Evolutionary conservation across 2,329 filamentous ascomycete species (phyloP), one percentile per base, ranked within the genome.

Genomic region (Emydomyces testavorans): DNA sequence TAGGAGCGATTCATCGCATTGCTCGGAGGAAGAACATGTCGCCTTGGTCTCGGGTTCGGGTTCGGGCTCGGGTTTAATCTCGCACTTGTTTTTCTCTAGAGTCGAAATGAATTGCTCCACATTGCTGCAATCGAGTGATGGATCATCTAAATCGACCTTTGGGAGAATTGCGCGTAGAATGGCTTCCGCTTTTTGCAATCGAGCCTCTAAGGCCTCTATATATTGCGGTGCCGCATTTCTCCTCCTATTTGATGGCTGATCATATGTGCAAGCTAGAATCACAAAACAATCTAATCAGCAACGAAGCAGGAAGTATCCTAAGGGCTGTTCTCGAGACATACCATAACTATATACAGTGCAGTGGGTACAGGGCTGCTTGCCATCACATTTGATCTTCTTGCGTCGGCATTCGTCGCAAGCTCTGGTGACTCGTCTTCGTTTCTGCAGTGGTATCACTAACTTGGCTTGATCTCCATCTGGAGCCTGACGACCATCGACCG

Each of bases 271-370:
- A 62, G 94, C 88, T 94, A 51, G 24, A 32, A 46, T 24, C 21
- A 10, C 11, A 18, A 37, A 29, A 16, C 32, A 6, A 34, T 20
- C 16, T 7, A 28, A 35, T 36, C 41, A 49, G 38, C 38, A 36
- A 20, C 6, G 8, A 13, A 37, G 23, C n/a, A n/a, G n/a, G n/a
- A n/a, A n/a, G n/a, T n/a, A n/a, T n/a, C n/a, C n/a, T n/a, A n/a
- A n/a, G n/a, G n/a, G n/a, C n/a, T n/a, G n/a, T 8, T 6, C 11
- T 6, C 20, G 26, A 58, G 16, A 26, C 75, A 62, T 75, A 95
- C 92, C 90, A 72, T 98, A 98, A 64, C 88, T 95, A 67, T 98
- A 98, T 42, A 96, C 88, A 8, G 89, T 94, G 65, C 92, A 98
- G 66, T 96, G 92, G 0, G 89, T 95, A 67, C 85, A 92, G 7